These are phyloP conservation scores for Phytophthora pluvialis DNA, from an alignment of 352 stramenopile genomes.

Conservation along the genomic window DNA sequence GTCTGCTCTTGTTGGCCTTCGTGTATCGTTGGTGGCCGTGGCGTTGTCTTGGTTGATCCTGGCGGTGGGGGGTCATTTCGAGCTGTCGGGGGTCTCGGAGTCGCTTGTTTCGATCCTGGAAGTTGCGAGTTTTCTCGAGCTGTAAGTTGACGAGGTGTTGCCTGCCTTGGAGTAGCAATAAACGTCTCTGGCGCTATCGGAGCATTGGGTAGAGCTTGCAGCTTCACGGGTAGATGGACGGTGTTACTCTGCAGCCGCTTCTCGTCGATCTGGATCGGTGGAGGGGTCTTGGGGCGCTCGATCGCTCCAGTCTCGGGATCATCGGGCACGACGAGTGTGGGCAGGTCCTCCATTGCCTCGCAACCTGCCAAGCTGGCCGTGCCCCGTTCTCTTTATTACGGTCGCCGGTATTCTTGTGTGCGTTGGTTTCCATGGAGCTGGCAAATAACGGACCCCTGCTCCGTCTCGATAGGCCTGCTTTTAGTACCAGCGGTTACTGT, in stretches of 20 bases:
- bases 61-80: conserved; percentile 9
- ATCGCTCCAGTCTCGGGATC: conserved; percentile 70
- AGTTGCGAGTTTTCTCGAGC: conserved; percentile 17
- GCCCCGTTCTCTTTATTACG: no score
- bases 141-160: conserved; percentile 20
- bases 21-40: conserved; percentile 5
- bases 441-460: conserved; percentile 26
- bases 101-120: conserved; percentile 26
- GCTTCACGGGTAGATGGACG: conserved; percentile 22
- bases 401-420: conserved; percentile 11
- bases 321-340: conserved; percentile 75
- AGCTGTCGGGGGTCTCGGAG: conserved; percentile 10
- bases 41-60: conserved; percentile 21
- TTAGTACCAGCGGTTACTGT: background rate
- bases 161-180: conserved; percentile 9
- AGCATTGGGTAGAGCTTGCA: conserved; percentile 29
- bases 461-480: no score
- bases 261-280: conserved; percentile 46
- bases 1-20: conserved; percentile 5
- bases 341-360: conserved; percentile 38
- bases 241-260: conserved; percentile 28
- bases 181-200: conserved; percentile 25
- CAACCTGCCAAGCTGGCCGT: background rate
- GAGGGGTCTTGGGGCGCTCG: conserved; percentile 66
- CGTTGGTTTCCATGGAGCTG: conserved; percentile 7